Evolutionary conservation across 169 alveolate genomes (phyloP).

Genomic region (Plasmodium inui): DNA sequence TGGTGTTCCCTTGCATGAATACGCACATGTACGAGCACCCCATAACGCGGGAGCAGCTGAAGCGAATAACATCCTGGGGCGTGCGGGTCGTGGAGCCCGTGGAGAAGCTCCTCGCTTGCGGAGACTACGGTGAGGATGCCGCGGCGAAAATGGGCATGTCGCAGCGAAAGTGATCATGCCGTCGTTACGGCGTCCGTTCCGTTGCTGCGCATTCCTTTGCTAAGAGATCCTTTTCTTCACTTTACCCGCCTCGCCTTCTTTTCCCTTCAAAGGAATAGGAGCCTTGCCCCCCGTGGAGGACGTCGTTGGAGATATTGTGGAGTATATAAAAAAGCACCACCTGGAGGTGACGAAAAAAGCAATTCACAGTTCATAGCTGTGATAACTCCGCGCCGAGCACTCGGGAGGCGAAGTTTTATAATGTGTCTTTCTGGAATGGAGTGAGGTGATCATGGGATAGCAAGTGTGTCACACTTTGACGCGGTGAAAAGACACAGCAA

Average conservation of each 20-base stretch:
- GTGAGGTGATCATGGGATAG: not conserved
- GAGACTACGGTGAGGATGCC: constrained; percentile 88
- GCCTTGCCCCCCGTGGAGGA: not conserved
- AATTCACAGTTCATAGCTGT: not conserved
- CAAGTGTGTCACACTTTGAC: not conserved
- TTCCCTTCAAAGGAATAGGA: not conserved
- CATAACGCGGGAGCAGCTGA: constrained; percentile 87
- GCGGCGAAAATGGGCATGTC: too few relatives aligned
- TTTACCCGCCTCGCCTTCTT: not conserved
- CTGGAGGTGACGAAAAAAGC: not conserved
- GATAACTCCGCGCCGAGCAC: not conserved
- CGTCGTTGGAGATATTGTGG: not conserved
- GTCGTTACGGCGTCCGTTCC: too few relatives aligned
- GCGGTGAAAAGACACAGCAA: not conserved
- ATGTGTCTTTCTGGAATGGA: not conserved
- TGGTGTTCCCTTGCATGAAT: constrained; percentile 97
- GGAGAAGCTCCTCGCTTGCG: constrained; percentile 87
- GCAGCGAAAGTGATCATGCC: too few relatives aligned
- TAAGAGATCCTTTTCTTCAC: not conserved
- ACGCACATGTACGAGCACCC: constrained; percentile 94
- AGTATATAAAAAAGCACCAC: not conserved
- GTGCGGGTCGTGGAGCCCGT: constrained; percentile 82
- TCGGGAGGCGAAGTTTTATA: not conserved
- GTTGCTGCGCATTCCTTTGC: not conserved
- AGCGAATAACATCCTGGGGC: constrained; percentile 81